These are phyloP conservation scores for Xylaria cubensis DNA, from an alignment of 495 filamentous ascomycete species.

Conservation along the genomic window DNA sequence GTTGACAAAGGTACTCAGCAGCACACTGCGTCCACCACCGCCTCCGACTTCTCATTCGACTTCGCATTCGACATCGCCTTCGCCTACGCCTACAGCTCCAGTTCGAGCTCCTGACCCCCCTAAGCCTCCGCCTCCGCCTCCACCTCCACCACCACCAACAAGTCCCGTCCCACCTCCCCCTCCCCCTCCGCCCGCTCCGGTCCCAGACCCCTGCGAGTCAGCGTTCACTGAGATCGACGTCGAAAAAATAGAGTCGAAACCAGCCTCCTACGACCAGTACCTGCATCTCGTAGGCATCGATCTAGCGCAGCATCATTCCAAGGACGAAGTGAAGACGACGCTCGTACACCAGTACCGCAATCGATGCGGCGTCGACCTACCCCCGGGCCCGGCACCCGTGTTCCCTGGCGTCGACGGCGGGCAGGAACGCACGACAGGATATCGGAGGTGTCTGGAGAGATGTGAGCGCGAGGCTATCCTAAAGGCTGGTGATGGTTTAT, in stretches of 20 bases:
- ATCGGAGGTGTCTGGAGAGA: constrained; percentile 29
- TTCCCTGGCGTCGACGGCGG: background rate
- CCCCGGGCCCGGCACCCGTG: constrained; percentile 3
- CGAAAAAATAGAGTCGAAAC: constrained; percentile 29
- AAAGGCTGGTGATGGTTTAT: constrained; percentile 4
- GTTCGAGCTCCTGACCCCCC: background rate
- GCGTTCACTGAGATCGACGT: constrained; percentile 34
- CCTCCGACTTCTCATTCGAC: background rate
- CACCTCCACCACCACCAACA: background rate
- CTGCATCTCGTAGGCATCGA: constrained; percentile 25
- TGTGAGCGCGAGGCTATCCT: constrained; percentile 33
- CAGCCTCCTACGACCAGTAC: constrained; percentile 23
- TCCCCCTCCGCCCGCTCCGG: background rate
- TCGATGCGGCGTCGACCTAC: constrained; percentile 27
- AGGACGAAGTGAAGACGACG: constrained; percentile 13
- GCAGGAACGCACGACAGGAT: background rate
- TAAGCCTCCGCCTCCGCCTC: background rate
- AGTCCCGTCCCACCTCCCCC: background rate
- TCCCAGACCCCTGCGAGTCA: constrained; percentile 24
- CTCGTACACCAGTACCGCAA: constrained; percentile 35
- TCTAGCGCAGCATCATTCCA: constrained; percentile 25
- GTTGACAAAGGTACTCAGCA: background rate
- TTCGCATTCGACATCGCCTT: background rate
- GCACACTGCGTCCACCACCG: background rate
- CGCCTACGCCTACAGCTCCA: background rate